phyloP scores from a whole-genome alignment of 768 basidiomycete genomes.

The Leucogyrophana mollusca region DNA sequence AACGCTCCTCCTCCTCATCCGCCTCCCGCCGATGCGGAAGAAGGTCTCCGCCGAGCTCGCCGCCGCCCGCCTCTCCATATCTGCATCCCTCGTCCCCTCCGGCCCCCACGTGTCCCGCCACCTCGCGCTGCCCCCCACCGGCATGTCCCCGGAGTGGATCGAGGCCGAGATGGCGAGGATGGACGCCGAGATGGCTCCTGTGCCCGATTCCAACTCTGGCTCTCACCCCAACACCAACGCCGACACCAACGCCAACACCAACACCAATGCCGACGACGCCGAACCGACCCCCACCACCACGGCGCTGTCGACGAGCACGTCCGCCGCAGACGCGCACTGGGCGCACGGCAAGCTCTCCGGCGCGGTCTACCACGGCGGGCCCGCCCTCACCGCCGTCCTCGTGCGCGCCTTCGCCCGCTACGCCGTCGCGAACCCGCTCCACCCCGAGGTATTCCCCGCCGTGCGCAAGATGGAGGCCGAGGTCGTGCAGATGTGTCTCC shows the following conservation, averaged over 20 bases:
- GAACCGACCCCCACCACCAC: too few species aligned
- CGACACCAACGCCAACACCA: too few species aligned
- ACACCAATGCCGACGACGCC: too few species aligned
- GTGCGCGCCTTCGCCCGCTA: conserved; percentile 80
- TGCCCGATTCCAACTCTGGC: too few species aligned
- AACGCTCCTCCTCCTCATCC: conserved; percentile 54
- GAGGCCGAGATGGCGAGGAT: conserved; percentile 76
- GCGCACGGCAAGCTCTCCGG: conserved; percentile 75
- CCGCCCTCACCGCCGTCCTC: conserved; percentile 76
- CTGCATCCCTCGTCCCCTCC: conserved; percentile 64
- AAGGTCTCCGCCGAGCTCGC: conserved; percentile 65
- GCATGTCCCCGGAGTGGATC: conserved; percentile 72
- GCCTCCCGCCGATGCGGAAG: conserved; percentile 56
- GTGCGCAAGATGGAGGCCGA: conserved; percentile 98
- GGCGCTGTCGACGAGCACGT: too few species aligned
- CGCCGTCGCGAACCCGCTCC: conserved; percentile 84
- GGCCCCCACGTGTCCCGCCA: conserved; percentile 63
- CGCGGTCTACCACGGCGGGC: conserved; percentile 87
- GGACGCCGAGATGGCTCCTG: conserved; percentile 54
- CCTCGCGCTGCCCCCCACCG: conserved; percentile 61
- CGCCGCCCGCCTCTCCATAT: conserved; percentile 63
- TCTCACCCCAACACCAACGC: too few species aligned
- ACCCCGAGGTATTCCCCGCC: conserved; percentile 91
- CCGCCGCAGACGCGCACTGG: conserved; percentile 52
- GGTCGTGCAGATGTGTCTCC: conserved; percentile 83